Conservation (phyloP, 2,329 filamentous ascomycete genomes). For the Phialophora macrospora region DNA sequence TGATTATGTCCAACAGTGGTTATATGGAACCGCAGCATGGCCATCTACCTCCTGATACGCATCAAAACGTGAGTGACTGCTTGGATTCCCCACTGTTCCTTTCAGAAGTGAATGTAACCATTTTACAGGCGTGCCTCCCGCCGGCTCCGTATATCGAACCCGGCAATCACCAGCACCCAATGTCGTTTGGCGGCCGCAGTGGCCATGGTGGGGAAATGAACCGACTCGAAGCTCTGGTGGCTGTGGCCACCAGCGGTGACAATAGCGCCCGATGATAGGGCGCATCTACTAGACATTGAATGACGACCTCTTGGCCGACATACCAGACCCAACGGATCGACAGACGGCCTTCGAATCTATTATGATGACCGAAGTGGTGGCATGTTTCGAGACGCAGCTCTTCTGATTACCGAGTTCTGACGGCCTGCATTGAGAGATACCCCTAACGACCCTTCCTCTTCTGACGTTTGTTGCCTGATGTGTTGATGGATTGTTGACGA, state of each 20-base stretch:
- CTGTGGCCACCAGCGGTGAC: conserved; percentile 56
- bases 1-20: conserved; percentile 55
- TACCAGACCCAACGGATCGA: conserved; percentile 4
- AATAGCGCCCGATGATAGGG: conserved; percentile 40
- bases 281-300: conserved; percentile 1
- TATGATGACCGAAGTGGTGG: conserved; percentile 21
- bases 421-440: conserved; percentile 35
- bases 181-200: conserved; percentile 33
- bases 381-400: conserved; percentile 28
- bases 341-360: conserved; percentile 14
- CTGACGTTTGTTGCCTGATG: conserved; percentile 23
- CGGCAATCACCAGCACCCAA: conserved; percentile 19
- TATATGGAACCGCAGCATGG: conserved; percentile 52
- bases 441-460: conserved; percentile 28
- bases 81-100: conserved; percentile 39
- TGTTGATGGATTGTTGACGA: conserved; percentile 25
- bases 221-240: conserved; percentile 56
- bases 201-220: conserved; percentile 49
- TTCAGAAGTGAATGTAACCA: conserved; percentile 37
- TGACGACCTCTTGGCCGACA: conserved; percentile 9
- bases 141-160: conserved; percentile 32
- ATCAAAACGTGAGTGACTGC: conserved; percentile 48
- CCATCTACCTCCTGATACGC: conserved; percentile 44
- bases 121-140: conserved; percentile 33
- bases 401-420: conserved; percentile 31